Conservation (phyloP, 1,284 basidiomycete genomes). For the Pseudomicrostroma phylloplanum region DNA sequence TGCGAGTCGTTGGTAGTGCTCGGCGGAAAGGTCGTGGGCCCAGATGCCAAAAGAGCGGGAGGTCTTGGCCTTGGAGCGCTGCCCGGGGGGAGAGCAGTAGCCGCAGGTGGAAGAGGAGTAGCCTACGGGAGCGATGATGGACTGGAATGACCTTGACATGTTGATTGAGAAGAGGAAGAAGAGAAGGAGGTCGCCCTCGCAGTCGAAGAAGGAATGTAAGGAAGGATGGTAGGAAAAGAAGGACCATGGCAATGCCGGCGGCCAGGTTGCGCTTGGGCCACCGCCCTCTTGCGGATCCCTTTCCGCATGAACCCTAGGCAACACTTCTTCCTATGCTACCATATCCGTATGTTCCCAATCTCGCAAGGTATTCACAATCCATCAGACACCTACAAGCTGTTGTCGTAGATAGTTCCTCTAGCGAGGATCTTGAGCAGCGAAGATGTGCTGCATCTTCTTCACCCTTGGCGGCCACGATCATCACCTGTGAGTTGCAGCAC, state of each 20-base stretch:
- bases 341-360: background rate
- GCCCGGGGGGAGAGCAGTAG: slow-evolving; percentile 52
- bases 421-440: too few relatives aligned
- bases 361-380: background rate
- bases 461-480: background rate
- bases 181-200: background rate
- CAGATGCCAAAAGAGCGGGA: slow-evolving; percentile 52
- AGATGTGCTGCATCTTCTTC: slow-evolving; percentile 8
- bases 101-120: slow-evolving; percentile 53
- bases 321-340: too few relatives aligned
- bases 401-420: too few relatives aligned
- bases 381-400: background rate
- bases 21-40: slow-evolving; percentile 31
- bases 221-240: background rate
- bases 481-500: slow-evolving; percentile 3
- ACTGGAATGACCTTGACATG: background rate
- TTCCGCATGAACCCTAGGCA: too few relatives aligned
- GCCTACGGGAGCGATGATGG: slow-evolving; percentile 16
- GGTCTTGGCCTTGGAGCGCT: slow-evolving; percentile 34
- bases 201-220: background rate
- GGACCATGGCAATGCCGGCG: background rate
- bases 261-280: background rate
- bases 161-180: background rate
- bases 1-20: slow-evolving; percentile 35
- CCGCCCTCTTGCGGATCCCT: background rate